phyloP scores from a whole-genome alignment of 2,329 filamentous ascomycete species.

The Phoma herbarum region DNA sequence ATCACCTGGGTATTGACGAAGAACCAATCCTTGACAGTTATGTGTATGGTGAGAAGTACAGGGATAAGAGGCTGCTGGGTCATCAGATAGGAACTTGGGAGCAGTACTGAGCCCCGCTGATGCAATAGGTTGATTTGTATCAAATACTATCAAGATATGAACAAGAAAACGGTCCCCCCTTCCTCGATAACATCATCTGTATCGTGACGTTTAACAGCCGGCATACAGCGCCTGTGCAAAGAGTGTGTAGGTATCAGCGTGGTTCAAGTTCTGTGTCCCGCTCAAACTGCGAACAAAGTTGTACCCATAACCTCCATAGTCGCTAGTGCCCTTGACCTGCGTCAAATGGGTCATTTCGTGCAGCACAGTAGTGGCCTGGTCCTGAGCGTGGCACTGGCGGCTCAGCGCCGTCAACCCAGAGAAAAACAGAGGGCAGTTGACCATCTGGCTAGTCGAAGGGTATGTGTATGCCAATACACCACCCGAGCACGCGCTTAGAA shows the following conservation, averaged over 20 bases:
- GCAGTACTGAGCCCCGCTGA: slow-evolving; percentile 23
- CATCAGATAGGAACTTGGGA: slow-evolving; percentile 42
- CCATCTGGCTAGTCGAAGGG: slow-evolving; percentile 61
- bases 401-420: slow-evolving; percentile 58
- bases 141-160: background rate
- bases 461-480: slow-evolving; percentile 68
- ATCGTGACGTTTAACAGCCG: background rate
- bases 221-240: slow-evolving; percentile 26
- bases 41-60: slow-evolving; percentile 65
- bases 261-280: slow-evolving; percentile 62
- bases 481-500: slow-evolving; percentile 58
- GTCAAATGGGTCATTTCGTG: slow-evolving; percentile 71
- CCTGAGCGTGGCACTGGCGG: slow-evolving; percentile 67
- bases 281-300: slow-evolving; percentile 55
- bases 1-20: slow-evolving; percentile 80
- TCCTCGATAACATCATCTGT: background rate
- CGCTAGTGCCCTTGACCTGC: slow-evolving; percentile 65
- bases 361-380: slow-evolving; percentile 68
- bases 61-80: slow-evolving; percentile 41
- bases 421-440: slow-evolving; percentile 69
- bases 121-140: background rate
- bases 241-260: slow-evolving; percentile 67
- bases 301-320: slow-evolving; percentile 66
- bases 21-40: slow-evolving; percentile 74
- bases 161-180: background rate